Percentiles rank a stretch among this genome's conserved stretches.
These are phyloP conservation scores for Neospora caninum DNA, from an alignment of 169 alveolate species.

Conservation along the genomic window DNA sequence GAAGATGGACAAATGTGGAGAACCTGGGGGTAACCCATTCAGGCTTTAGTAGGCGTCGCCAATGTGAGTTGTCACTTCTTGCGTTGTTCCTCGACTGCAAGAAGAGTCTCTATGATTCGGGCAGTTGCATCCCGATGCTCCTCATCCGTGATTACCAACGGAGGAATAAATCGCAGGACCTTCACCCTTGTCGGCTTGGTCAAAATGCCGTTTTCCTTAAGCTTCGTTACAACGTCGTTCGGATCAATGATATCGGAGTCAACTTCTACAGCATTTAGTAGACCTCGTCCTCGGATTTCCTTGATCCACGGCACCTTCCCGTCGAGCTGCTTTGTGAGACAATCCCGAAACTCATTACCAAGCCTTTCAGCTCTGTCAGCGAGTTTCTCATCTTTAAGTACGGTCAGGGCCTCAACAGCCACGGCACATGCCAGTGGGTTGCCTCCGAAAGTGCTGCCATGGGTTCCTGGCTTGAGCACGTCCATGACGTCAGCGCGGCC, in stretches of 20 bases:
- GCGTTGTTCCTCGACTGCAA: conserved; percentile 65
- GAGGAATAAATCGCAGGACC: conserved; percentile 92
- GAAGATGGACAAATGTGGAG: too few species aligned
- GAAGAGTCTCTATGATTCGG: conserved; percentile 75
- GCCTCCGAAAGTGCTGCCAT: conserved; percentile 93
- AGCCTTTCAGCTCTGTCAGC: conserved; percentile 81
- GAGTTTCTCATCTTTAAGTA: conserved; percentile 85
- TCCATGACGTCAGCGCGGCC: conserved; percentile 89
- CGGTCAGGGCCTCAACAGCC: conserved; percentile 87
- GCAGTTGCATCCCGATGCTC: conserved; percentile 81
- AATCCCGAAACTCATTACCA: neutral
- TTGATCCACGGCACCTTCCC: conserved; percentile 69
- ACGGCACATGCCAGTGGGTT: conserved; percentile 90
- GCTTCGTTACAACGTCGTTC: conserved; percentile 73
- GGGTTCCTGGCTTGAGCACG: conserved; percentile 91
- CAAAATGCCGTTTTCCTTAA: conserved; percentile 86
- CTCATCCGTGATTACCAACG: conserved; percentile 84
- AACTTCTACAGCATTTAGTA: conserved; percentile 90
- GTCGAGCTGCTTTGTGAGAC: conserved; percentile 17
- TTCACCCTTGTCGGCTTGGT: conserved; percentile 90
- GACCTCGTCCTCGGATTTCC: conserved; percentile 88
- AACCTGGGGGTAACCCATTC: too few species aligned
- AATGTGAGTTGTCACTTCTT: neutral
- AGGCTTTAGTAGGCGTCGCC: too few species aligned
- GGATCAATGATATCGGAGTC: conserved; percentile 73